A percentile compares a stretch with the other conserved stretches of the same genome.
phyloP scores from a whole-genome alignment of 345 rosid genomes.

The Pugionium dolabratum region DNA sequence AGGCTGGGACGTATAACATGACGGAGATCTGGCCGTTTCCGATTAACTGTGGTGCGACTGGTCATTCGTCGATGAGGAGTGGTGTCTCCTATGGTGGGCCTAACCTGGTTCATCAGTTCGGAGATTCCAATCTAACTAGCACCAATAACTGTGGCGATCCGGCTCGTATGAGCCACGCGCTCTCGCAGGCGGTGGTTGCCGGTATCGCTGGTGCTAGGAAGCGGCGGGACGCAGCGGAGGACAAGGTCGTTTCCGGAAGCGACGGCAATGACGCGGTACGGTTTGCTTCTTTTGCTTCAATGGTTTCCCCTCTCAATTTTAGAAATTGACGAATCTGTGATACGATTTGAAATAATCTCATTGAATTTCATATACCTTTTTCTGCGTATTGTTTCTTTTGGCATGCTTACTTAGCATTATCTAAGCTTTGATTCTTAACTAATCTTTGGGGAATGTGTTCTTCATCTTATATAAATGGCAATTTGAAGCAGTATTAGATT shows the following conservation, averaged over 20 bases:
- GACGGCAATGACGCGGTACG: slow-evolving; percentile 60
- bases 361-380: background rate
- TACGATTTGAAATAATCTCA: background rate
- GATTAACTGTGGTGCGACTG: background rate
- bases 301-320: background rate
- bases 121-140: slow-evolving; percentile 40
- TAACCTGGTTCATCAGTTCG: slow-evolving; percentile 40
- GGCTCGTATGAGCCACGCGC: slow-evolving; percentile 45
- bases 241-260: slow-evolving; percentile 45
- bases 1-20: slow-evolving; percentile 47
- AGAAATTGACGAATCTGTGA: slow-evolving; percentile 15
- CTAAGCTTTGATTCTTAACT: too few species aligned
- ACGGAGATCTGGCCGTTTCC: slow-evolving; percentile 35
- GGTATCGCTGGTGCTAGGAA: slow-evolving; percentile 45
- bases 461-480: too few species aligned
- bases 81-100: slow-evolving; percentile 35
- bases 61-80: background rate
- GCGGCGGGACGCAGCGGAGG: slow-evolving; percentile 50
- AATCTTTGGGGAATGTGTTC: too few species aligned
- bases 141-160: slow-evolving; percentile 37
- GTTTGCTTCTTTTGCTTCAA: background rate
- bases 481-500: background rate
- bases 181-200: slow-evolving; percentile 34
- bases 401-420: too few species aligned
- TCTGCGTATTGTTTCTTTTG: background rate